These are phyloP conservation scores for Peribolospora baueri DNA, from an alignment of 768 basidiomycete species.

Conservation along the genomic window DNA sequence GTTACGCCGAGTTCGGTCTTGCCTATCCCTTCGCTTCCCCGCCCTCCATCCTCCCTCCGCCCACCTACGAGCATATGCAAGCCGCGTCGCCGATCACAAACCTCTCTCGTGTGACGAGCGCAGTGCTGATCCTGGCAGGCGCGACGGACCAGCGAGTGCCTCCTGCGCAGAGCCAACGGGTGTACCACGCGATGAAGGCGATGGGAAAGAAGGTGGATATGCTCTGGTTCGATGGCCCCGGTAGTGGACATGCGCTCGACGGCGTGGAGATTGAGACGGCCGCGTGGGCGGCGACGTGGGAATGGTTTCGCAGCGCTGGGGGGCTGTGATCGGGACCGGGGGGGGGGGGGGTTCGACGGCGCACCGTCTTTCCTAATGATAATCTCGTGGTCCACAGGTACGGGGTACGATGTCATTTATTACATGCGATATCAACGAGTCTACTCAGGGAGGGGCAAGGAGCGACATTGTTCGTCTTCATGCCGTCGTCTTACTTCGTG, in stretches of 20 bases:
- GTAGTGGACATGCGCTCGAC: conserved; percentile 39
- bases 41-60: conserved; percentile 24
- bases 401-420: too few species aligned
- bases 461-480: too few species aligned
- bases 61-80: conserved; percentile 26
- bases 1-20: conserved; percentile 24
- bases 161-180: conserved; percentile 35
- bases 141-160: conserved; percentile 37
- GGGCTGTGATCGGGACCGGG: too few species aligned
- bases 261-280: conserved; percentile 37
- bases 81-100: conserved; percentile 33
- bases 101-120: conserved; percentile 28
- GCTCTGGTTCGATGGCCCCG: conserved; percentile 16
- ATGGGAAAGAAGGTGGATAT: not conserved
- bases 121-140: conserved; percentile 37
- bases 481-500: too few species aligned
- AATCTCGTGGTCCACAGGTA: too few species aligned
- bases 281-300: conserved; percentile 29
- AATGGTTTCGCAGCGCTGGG: conserved; percentile 24
- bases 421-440: too few species aligned
- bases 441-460: too few species aligned
- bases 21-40: conserved; percentile 18
- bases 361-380: too few species aligned
- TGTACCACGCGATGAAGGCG: conserved; percentile 42
- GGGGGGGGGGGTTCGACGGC: too few species aligned